Percentiles rank a stretch among this genome's conserved stretches.
These are phyloP conservation scores for Trichoderma asperelloides DNA, from an alignment of 495 filamentous ascomycete species.

Conservation along the genomic window DNA sequence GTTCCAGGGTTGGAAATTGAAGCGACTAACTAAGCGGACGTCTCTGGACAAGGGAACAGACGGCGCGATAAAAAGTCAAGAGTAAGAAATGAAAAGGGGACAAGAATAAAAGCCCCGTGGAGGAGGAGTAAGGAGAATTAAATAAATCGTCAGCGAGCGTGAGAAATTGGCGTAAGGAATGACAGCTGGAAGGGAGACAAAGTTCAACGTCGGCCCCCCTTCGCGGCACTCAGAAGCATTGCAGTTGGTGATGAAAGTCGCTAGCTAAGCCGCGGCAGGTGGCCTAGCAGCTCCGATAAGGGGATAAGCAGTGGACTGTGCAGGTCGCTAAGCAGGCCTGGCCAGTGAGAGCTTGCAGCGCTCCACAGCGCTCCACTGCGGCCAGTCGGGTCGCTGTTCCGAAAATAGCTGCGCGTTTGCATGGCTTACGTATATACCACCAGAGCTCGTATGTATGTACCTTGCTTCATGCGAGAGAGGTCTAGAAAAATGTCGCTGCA, in stretches of 20 bases:
- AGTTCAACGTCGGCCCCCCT: neutral
- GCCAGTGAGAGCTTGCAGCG: neutral
- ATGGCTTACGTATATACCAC: neutral
- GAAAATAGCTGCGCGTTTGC: neutral
- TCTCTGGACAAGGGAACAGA: neutral
- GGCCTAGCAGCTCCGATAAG: slow-evolving; percentile 2
- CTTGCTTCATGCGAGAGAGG: too few species aligned
- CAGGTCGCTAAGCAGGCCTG: too few species aligned
- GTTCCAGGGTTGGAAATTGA: too few species aligned
- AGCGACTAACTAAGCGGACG: too few species aligned
- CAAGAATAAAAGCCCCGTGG: neutral
- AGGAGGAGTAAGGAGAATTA: neutral
- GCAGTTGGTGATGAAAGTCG: too few species aligned
- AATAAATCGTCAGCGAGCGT: neutral
- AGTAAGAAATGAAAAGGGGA: neutral
- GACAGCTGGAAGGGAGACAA: neutral
- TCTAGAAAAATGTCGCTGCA: too few species aligned
- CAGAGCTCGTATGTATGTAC: neutral
- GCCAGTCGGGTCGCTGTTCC: neutral
- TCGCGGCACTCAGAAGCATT: too few species aligned
- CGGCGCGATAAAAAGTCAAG: neutral
- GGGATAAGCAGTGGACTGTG: neutral
- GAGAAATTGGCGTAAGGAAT: neutral
- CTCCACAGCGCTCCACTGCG: neutral
- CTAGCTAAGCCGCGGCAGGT: neutral